These are phyloP conservation scores for Cymbopogon citratus DNA, from an alignment of 176 grass and related monocot species.

Conservation along the genomic window DNA sequence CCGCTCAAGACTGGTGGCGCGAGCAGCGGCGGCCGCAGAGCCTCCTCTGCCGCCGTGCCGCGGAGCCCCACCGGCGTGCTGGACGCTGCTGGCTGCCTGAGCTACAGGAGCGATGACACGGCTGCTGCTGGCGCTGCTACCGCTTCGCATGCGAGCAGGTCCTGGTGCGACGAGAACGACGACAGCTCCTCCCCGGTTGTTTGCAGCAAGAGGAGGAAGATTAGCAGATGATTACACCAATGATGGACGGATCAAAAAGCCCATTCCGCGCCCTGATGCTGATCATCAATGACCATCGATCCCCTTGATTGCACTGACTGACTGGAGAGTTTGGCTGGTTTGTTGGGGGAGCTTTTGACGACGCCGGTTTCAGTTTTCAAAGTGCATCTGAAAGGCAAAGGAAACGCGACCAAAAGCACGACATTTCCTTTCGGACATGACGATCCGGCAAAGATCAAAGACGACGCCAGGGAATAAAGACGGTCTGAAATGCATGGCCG, in stretches of 20 bases:
- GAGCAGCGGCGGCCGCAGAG: neutral
- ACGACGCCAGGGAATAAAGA: constrained; percentile 35
- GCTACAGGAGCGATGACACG: constrained; percentile 50
- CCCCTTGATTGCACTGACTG: constrained; percentile 19
- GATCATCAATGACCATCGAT: neutral
- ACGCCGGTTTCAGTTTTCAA: constrained; percentile 8
- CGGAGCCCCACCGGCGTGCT: constrained; percentile 83
- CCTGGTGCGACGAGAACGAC: constrained; percentile 13
- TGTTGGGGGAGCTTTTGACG: constrained; percentile 19
- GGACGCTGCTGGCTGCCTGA: constrained; percentile 79
- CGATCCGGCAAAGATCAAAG: constrained; percentile 5
- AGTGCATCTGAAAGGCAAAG: constrained; percentile 24
- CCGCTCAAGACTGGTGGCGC: constrained; percentile 12
- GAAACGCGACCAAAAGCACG: constrained; percentile 25
- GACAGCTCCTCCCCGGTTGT: constrained; percentile 37
- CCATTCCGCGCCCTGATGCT: neutral
- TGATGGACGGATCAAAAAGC: neutral
- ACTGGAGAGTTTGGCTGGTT: neutral
- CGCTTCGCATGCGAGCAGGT: constrained; percentile 30
- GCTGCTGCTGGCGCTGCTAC: neutral
- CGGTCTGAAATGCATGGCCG: neutral
- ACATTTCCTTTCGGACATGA: constrained; percentile 14
- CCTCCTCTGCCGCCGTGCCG: constrained; percentile 37
- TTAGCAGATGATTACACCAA: constrained; percentile 49
- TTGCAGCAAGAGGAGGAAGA: constrained; percentile 88